Evolutionary conservation across 2,329 filamentous ascomycete genomes (phyloP).

Genomic region (Lecanicillium sp.): DNA sequence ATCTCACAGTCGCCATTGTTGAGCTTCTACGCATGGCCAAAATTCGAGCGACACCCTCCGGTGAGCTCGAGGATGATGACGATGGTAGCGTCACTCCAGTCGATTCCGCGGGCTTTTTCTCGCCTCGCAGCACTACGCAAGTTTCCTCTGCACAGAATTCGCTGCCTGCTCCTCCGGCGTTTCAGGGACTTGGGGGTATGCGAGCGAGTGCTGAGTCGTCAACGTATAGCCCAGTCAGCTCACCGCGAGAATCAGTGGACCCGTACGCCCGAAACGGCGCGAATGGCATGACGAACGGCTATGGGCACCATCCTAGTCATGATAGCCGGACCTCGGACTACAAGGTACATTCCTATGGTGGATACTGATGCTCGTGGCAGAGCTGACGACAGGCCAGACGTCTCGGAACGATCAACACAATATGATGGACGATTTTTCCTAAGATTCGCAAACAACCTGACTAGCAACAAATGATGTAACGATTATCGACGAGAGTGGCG

Average conservation of each 20-base stretch:
- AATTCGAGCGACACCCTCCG: slow-evolving; percentile 65
- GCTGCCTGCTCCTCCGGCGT: slow-evolving; percentile 44
- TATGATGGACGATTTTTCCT: too few relatives aligned
- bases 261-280: slow-evolving; percentile 27
- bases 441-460: too few relatives aligned
- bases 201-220: slow-evolving; percentile 61
- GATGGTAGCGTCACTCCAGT: slow-evolving; percentile 58
- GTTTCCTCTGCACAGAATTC: slow-evolving; percentile 25
- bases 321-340: slow-evolving; percentile 28
- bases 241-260: slow-evolving; percentile 51
- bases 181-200: slow-evolving; percentile 47
- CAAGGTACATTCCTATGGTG: slow-evolving; percentile 27
- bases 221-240: slow-evolving; percentile 65
- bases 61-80: slow-evolving; percentile 71
- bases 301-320: slow-evolving; percentile 26
- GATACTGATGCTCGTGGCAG: slow-evolving; percentile 24
- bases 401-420: too few relatives aligned
- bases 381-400: too few relatives aligned
- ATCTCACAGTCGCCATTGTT: slow-evolving; percentile 77
- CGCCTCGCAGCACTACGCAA: slow-evolving; percentile 38
- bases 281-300: slow-evolving; percentile 28
- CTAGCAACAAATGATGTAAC: too few relatives aligned
- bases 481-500: too few relatives aligned
- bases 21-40: slow-evolving; percentile 80
- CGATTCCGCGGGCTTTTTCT: slow-evolving; percentile 63